These are phyloP conservation scores for Russula foetens DNA, from an alignment of 768 basidiomycete genomes.

Conservation along the genomic window DNA sequence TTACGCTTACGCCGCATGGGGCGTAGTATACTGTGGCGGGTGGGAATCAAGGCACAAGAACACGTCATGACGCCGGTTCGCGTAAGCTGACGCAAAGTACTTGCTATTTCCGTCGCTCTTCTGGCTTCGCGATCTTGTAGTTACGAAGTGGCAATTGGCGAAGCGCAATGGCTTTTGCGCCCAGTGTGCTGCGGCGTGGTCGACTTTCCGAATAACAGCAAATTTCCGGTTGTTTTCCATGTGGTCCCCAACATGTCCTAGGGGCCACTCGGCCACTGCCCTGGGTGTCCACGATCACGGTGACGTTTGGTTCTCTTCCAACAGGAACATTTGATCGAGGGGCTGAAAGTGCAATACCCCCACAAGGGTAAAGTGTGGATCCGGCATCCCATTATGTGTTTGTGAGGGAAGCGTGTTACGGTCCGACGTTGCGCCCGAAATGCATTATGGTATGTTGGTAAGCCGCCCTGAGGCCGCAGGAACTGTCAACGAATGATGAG, in stretches of 20 bases:
- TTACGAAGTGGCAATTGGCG: background rate
- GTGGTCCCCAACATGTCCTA: background rate
- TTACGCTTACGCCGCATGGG: background rate
- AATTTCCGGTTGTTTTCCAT: background rate
- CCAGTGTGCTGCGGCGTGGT: background rate
- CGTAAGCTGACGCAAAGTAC: background rate
- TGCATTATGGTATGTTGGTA: background rate
- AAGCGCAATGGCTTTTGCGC: background rate
- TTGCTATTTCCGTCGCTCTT: slow-evolving; percentile 10
- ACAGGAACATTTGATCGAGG: background rate
- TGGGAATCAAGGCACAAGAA: slow-evolving; percentile 12
- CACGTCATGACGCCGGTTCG: background rate
- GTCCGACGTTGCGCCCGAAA: slow-evolving; percentile 6
- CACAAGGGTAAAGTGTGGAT: background rate
- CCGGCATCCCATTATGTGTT: background rate
- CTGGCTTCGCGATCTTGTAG: background rate
- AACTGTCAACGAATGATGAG: background rate
- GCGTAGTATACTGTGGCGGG: background rate
- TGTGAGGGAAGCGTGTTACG: background rate
- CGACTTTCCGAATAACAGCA: background rate
- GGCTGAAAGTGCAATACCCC: background rate
- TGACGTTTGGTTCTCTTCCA: slow-evolving; percentile 5
- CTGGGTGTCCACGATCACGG: background rate
- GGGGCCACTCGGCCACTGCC: background rate
- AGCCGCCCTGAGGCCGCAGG: background rate